Base-by-base conservation (phyloP, 805 yeast species). In the Saccharomycopsis fibuligera region DNA sequence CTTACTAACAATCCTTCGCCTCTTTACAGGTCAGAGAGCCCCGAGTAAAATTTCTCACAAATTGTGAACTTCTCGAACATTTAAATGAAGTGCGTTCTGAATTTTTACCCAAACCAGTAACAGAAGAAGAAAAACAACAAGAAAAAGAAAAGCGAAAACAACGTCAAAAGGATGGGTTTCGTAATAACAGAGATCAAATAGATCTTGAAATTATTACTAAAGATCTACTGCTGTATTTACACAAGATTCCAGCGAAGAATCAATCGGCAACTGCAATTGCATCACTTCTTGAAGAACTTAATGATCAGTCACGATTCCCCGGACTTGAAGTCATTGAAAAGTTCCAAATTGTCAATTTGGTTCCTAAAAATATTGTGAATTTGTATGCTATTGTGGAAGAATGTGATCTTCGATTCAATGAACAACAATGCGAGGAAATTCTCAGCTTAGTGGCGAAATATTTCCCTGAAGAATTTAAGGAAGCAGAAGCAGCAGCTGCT, bases 311-410 rank as follows among this genome's bases (percentile, higher is more conserved):
- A n/a, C n/a, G n/a, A n/a, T n/a, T n/a, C n/a, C n/a, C n/a, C n/a
- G 74, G 73, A 25, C 68, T 91, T 47, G 89, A 83, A 66, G 86
- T 87, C 63, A 81, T 86, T 23, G 99, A 91, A 60, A 79, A 81
- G 56, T 68, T 91, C 36, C 96, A 91, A 65, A 77, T 91, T 35
- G 74, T 90, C 48, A 90, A 91, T 62, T 70, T 81, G 5, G 72
- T 87, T 25, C 99, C 99, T 1, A 70, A 82, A 41, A 78, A 87
- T 4, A 68, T 87, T 71, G 96, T 90, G 10, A 82, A 78, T 33
- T 69, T 91, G 45, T 88, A 80, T 61, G 74, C 93, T 0, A 68
- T 91, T 25, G 79, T 91, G 1, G 99, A 91, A 61, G 98, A 93
- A 61, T 91, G 96, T 64, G 99, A 91, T 57, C 80, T 78, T 53